phyloP scores from a whole-genome alignment of 345 rosid species.

The Cardamine occulta region DNA sequence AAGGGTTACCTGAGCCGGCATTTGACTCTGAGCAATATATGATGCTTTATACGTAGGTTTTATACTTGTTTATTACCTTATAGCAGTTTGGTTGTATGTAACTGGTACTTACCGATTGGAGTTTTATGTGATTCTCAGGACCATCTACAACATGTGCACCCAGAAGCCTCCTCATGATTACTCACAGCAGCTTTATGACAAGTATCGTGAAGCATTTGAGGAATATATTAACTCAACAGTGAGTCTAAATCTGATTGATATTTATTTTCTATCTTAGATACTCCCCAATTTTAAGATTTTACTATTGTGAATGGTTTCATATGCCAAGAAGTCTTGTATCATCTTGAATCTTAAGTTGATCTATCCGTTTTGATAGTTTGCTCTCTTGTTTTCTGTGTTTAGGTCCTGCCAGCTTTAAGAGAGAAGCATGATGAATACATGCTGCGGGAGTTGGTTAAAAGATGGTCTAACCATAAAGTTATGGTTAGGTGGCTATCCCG shows the following conservation, averaged over 20 bases:
- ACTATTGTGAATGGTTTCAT: not conserved
- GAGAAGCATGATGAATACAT: slow-evolving; percentile 87
- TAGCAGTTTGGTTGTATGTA: slow-evolving; percentile 5
- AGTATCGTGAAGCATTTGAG: slow-evolving; percentile 70
- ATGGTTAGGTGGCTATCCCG: slow-evolving; percentile 91
- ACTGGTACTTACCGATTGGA: not conserved
- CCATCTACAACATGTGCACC: slow-evolving; percentile 81
- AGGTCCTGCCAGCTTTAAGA: slow-evolving; percentile 71
- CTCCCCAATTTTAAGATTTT: not conserved
- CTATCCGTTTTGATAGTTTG: not conserved
- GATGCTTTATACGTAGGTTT: slow-evolving; percentile 75
- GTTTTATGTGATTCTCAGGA: slow-evolving; percentile 48
- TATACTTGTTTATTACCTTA: slow-evolving; percentile 21
- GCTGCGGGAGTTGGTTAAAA: slow-evolving; percentile 79
- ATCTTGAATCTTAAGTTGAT: slow-evolving; percentile 1
- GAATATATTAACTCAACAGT: slow-evolving; percentile 70
- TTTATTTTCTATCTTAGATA: not conserved
- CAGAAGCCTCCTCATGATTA: slow-evolving; percentile 87
- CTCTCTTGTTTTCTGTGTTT: slow-evolving; percentile 19
- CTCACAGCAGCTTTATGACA: slow-evolving; percentile 85
- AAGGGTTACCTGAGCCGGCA: slow-evolving; percentile 60
- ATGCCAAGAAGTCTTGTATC: not conserved
- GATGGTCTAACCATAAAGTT: slow-evolving; percentile 88
- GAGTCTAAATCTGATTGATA: slow-evolving; percentile 51
- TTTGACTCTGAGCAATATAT: slow-evolving; percentile 78